Percentiles rank a stretch among this genome's conserved stretches.
phyloP scores from a whole-genome alignment of 169 alveolate genomes.

The Eimeria acervulina region DNA sequence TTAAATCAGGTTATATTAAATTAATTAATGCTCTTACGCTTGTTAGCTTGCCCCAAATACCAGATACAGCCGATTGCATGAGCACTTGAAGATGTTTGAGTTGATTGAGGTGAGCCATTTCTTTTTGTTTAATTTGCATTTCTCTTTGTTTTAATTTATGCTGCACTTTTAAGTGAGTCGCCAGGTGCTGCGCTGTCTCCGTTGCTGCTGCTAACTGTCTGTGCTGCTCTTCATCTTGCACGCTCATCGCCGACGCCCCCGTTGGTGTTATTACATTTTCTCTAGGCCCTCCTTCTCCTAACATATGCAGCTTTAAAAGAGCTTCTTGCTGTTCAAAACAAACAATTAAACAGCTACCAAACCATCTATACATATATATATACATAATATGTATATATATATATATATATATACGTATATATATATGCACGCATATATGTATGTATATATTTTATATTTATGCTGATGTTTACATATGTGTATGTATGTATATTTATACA shows the following conservation, averaged over 20 bases:
- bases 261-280: not conserved
- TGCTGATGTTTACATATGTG: no score
- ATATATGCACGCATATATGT: no score
- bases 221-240: conserved; percentile 68
- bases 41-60: conserved; percentile 48
- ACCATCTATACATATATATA: no score
- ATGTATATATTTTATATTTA: no score
- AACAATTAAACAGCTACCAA: not conserved
- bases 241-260: conserved; percentile 71
- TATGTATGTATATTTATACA: no score
- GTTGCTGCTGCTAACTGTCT: conserved; percentile 68
- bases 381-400: no score
- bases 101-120: conserved; percentile 75
- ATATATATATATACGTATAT: no score
- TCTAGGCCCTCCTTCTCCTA: conserved; percentile 80
- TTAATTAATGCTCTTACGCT: conserved; percentile 18
- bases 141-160: conserved; percentile 55
- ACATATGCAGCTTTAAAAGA: conserved; percentile 51
- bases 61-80: conserved; percentile 73
- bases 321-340: conserved; percentile 53
- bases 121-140: conserved; percentile 46
- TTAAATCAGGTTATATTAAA: no score
- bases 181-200: conserved; percentile 52
- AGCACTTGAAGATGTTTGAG: conserved; percentile 64
- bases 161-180: conserved; percentile 49